phyloP scores from a whole-genome alignment of 176 grass and related monocot genomes.

The Pharus latifolius region DNA sequence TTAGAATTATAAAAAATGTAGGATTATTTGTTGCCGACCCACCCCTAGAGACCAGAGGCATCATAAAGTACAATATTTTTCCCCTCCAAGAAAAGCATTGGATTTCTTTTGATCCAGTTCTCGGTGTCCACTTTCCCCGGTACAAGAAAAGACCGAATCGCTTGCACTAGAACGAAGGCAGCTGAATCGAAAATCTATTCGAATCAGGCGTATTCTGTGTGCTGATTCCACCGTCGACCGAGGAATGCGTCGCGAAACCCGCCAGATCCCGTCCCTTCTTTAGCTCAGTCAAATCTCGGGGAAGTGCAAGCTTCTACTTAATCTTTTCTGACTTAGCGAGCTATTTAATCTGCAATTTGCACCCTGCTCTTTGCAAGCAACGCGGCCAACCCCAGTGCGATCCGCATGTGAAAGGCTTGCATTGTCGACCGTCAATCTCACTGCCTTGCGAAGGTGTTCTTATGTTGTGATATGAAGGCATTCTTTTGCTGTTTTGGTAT shows the following conservation, averaged over 20 bases:
- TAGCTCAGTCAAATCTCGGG: neutral
- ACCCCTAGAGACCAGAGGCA: neutral
- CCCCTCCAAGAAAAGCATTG: neutral
- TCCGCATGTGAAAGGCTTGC: neutral
- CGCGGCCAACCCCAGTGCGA: neutral
- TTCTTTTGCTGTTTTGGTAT: no score
- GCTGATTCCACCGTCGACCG: neutral
- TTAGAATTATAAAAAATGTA: no score
- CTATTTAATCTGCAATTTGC: neutral
- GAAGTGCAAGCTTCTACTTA: no score
- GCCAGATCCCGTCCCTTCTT: neutral
- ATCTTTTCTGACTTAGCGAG: no score
- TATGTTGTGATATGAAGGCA: no score
- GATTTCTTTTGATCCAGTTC: conserved; percentile 20
- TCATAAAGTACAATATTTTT: neutral
- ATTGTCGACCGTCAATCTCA: no score
- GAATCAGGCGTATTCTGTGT: neutral
- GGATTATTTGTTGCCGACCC: no score
- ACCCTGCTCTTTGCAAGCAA: neutral
- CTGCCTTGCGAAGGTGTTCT: no score
- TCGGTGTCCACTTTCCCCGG: conserved; percentile 11
- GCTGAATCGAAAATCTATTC: neutral
- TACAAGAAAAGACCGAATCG: neutral
- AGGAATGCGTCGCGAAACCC: conserved; percentile 11
- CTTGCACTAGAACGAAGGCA: neutral